Conservation (phyloP, 176 grass and related monocot species). For the Carex littledalei region DNA sequence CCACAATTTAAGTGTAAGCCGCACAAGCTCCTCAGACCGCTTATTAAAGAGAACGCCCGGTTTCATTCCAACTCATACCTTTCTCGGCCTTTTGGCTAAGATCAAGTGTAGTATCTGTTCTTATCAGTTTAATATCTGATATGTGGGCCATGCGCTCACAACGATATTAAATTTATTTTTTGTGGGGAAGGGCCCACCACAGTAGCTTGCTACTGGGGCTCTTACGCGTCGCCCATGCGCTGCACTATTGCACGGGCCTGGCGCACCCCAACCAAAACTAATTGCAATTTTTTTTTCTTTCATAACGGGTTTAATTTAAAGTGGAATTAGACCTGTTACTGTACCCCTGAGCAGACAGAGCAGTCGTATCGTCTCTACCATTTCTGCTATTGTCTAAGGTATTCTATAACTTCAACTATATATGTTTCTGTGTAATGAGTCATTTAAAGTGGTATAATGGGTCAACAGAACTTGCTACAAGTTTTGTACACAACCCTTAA, state of each 20-base stretch:
- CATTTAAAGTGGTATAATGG: too few relatives aligned
- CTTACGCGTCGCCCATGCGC: not conserved
- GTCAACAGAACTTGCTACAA: too few relatives aligned
- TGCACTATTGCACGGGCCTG: not conserved
- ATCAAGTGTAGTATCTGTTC: constrained; percentile 33
- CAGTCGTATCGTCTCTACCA: too few relatives aligned
- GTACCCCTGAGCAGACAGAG: too few relatives aligned
- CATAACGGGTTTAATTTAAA: not conserved
- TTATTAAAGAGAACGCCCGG: not conserved
- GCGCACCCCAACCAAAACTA: not conserved
- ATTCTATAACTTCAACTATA: not conserved
- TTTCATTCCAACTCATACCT: not conserved
- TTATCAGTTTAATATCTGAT: constrained; percentile 86
- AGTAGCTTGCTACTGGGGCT: constrained; percentile 25
- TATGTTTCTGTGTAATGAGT: too few relatives aligned
- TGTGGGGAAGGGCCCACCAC: constrained; percentile 13
- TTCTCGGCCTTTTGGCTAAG: constrained; percentile 21
- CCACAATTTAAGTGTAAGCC: not conserved
- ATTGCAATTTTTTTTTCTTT: not conserved
- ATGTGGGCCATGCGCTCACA: constrained; percentile 23
- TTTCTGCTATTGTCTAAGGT: too few relatives aligned
- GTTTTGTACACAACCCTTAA: too few relatives aligned
- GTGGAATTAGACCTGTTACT: too few relatives aligned
- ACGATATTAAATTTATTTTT: constrained; percentile 77
- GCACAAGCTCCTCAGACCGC: not conserved